Evolutionary conservation across 768 basidiomycete genomes (phyloP).

Genomic region (Suillus brevipes): DNA sequence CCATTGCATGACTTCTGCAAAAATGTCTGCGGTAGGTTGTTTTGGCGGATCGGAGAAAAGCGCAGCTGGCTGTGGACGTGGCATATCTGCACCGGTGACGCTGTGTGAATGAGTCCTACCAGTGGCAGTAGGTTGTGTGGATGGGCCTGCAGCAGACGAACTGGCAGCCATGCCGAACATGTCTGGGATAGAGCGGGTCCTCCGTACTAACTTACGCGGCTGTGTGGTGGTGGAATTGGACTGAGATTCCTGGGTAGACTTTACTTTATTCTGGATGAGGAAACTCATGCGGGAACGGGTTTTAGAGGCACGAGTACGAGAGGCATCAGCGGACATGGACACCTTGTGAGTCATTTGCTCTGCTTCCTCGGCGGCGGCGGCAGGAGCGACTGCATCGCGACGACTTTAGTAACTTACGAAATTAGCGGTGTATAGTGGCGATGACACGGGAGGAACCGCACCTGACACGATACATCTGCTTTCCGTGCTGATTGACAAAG

Average conservation of each 20-base stretch:
- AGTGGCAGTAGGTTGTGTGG: constrained; percentile 30
- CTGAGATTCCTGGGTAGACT: constrained; percentile 35
- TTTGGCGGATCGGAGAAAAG: constrained; percentile 30
- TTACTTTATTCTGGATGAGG: constrained; percentile 51
- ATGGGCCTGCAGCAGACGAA: constrained; percentile 33
- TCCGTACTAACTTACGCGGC: constrained; percentile 58
- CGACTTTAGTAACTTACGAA: constrained; percentile 38
- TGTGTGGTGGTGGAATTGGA: constrained; percentile 9
- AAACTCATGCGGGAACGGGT: constrained; percentile 69
- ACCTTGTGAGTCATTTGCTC: constrained; percentile 40
- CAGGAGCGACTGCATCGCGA: constrained; percentile 63
- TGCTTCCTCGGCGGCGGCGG: constrained; percentile 47
- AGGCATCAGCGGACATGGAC: constrained; percentile 36
- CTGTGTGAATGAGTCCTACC: constrained; percentile 78
- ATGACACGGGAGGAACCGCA: constrained; percentile 24
- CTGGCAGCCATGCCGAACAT: constrained; percentile 30
- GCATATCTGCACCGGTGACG: constrained; percentile 69
- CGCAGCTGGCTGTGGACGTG: constrained; percentile 37
- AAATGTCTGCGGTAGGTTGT: constrained; percentile 48
- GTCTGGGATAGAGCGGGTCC: constrained; percentile 76
- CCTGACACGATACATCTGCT: constrained; percentile 77
- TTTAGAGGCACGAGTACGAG: constrained; percentile 40
- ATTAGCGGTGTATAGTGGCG: background rate
- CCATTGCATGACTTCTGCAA: constrained; percentile 70
- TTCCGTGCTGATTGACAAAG: constrained; percentile 79